Conservation (phyloP, 1,139 yeast genomes). For the Entelexis sorbosivorans region DNA sequence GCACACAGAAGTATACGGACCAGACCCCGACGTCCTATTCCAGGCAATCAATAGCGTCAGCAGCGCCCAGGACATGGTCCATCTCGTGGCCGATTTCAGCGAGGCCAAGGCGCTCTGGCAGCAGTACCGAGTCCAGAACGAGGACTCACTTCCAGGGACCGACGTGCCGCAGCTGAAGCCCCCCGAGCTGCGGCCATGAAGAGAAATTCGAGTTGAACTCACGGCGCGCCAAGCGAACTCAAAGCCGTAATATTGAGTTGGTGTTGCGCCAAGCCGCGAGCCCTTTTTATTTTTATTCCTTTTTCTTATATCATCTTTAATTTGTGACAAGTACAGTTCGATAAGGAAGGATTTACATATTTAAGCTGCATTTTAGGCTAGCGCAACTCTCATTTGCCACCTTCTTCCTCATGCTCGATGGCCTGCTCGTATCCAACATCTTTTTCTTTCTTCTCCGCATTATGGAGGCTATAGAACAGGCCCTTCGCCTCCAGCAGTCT, state of each 20-base stretch:
- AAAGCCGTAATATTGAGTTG: too few relatives aligned
- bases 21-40: not conserved
- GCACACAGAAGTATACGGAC: not conserved
- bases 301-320: too few relatives aligned
- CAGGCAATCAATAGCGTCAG: not conserved
- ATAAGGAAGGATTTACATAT: too few relatives aligned
- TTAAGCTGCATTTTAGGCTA: too few relatives aligned
- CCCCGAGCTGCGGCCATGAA: not conserved
- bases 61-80: not conserved
- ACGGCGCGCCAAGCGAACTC: too few relatives aligned
- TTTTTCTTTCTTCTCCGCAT: conserved; percentile 16
- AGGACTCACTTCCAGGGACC: not conserved
- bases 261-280: too few relatives aligned
- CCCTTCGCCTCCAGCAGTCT: conserved; percentile 30
- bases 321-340: too few relatives aligned
- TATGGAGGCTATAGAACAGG: conserved; percentile 19
- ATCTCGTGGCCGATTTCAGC: not conserved
- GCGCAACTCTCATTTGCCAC: not conserved
- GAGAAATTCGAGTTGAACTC: too few relatives aligned
- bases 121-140: not conserved
- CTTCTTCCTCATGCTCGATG: not conserved
- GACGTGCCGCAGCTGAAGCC: not conserved
- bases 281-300: too few relatives aligned
- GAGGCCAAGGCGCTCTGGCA: conserved; percentile 1
- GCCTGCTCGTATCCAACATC: not conserved